phyloP scores from a whole-genome alignment of 129 eudicot species.

The Logfia minima region DNA sequence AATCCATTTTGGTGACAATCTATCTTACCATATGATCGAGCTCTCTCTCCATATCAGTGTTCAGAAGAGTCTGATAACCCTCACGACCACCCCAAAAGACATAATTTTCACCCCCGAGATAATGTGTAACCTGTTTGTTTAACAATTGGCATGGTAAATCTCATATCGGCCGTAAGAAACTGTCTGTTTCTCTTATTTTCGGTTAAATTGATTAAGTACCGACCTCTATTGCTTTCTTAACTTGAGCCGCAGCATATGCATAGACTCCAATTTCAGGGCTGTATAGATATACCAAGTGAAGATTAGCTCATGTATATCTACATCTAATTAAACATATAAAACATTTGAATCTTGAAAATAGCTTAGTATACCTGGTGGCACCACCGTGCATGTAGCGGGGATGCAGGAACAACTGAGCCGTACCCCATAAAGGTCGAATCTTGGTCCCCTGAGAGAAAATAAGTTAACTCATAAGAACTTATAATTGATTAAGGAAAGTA shows the following conservation, averaged over 20 bases:
- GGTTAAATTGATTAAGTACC: not conserved
- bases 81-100: constrained; percentile 99
- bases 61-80: constrained; percentile 92
- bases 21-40: constrained; percentile 83
- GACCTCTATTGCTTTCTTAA: constrained; percentile 97
- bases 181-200: not conserved
- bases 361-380: constrained; percentile 72
- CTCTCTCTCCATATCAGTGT: constrained; percentile 98
- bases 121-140: constrained; percentile 79
- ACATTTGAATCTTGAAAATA: not conserved
- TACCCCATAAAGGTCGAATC: constrained; percentile 96
- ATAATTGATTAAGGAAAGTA: not conserved
- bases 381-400: constrained; percentile 99
- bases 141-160: not conserved
- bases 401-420: constrained; percentile 90
- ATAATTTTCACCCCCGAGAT: constrained; percentile 96
- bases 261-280: constrained; percentile 92
- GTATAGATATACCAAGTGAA: constrained; percentile 28
- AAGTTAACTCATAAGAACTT: not conserved
- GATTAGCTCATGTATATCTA: not conserved
- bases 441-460: constrained; percentile 54
- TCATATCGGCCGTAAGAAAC: not conserved
- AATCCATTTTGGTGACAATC: not conserved
- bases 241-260: constrained; percentile 95
- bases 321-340: not conserved